Conservation (phyloP, 2,329 filamentous ascomycete genomes). For the Colletotrichum sp. region DNA sequence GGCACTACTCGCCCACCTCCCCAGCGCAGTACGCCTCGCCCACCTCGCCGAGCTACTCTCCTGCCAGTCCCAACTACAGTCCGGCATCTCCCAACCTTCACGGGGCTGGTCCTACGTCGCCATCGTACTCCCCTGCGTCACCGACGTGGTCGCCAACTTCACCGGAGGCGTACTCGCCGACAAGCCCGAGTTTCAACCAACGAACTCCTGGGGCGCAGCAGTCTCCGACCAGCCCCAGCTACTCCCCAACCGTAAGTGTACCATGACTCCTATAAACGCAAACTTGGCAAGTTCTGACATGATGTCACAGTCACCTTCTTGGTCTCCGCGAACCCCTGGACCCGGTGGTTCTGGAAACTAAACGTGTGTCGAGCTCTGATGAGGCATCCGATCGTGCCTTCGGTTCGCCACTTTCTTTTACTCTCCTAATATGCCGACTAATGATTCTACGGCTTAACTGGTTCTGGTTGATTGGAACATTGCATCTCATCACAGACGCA, state of each 20-base stretch:
- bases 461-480: constrained; percentile 16
- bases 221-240: constrained; percentile 72
- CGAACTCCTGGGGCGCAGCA: constrained; percentile 57
- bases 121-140: constrained; percentile 72
- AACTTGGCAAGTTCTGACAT: constrained; percentile 28
- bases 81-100: constrained; percentile 67
- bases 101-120: constrained; percentile 52
- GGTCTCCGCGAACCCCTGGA: constrained; percentile 51
- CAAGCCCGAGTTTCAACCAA: constrained; percentile 64
- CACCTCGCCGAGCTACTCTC: constrained; percentile 75
- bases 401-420: constrained; percentile 9
- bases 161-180: constrained; percentile 66
- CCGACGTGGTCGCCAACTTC: constrained; percentile 83
- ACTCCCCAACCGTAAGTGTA: constrained; percentile 67
- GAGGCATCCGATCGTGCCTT: not conserved
- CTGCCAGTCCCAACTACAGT: constrained; percentile 74
- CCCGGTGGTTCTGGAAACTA: constrained; percentile 47
- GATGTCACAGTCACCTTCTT: constrained; percentile 45
- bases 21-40: constrained; percentile 76
- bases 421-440: constrained; percentile 39
- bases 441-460: constrained; percentile 34
- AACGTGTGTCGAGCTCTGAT: constrained; percentile 28
- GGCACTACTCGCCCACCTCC: constrained; percentile 72
- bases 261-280: not conserved
- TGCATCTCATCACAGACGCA: constrained; percentile 21